Evolutionary conservation across 495 filamentous ascomycete species (phyloP).

Genomic region (Corynascus novoguineensis): DNA sequence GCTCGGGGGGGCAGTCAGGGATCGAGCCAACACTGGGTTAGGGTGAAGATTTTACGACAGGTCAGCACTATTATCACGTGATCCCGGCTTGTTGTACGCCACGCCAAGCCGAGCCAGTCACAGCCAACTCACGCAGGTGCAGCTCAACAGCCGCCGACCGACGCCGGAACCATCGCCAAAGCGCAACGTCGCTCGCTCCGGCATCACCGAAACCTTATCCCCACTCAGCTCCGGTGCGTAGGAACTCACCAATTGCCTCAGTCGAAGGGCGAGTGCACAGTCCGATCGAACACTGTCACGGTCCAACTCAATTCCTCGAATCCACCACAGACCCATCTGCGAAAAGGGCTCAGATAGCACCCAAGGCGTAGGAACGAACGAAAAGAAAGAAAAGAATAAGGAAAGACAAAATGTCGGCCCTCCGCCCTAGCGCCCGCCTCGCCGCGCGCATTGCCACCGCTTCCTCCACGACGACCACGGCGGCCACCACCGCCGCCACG

Average conservation of each 20-base stretch:
- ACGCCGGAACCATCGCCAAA: neutral
- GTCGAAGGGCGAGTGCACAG: neutral
- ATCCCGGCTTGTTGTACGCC: neutral
- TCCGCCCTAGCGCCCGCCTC: slow-evolving; percentile 9
- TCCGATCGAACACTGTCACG: neutral
- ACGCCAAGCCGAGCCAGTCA: slow-evolving; percentile 1
- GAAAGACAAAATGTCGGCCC: slow-evolving; percentile 9
- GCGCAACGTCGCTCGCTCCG: slow-evolving; percentile 7
- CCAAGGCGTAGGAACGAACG: too few species aligned
- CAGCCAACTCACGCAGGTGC: neutral
- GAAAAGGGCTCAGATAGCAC: too few species aligned
- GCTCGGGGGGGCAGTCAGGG: too few species aligned
- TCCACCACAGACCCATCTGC: too few species aligned
- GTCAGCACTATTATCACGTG: neutral
- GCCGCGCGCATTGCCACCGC: neutral
- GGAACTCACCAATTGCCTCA: neutral
- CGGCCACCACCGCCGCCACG: neutral
- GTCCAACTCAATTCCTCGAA: neutral
- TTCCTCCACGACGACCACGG: neutral
- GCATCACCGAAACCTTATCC: neutral
- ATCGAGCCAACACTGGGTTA: too few species aligned
- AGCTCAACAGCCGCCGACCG: slow-evolving; percentile 3
- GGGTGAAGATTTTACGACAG: neutral
- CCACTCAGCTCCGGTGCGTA: neutral
- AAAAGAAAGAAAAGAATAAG: neutral